phyloP scores from a whole-genome alignment of 441 rosid genomes.

The Daphne laureola region DNA sequence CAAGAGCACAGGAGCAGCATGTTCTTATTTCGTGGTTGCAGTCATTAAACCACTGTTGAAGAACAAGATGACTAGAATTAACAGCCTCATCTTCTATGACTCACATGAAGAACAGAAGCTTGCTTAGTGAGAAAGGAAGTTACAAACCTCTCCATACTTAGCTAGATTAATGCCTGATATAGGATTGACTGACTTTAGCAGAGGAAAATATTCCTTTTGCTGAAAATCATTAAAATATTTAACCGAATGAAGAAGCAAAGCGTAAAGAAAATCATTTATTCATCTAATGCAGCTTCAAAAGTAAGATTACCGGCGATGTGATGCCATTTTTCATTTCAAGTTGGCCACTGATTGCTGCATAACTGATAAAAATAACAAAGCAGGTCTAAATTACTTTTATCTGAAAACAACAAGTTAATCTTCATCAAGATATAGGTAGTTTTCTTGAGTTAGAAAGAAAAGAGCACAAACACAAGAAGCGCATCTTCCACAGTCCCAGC shows the following conservation, averaged over 20 bases:
- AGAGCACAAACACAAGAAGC: constrained; percentile 33
- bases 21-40: constrained; percentile 44
- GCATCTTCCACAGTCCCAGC: constrained; percentile 67
- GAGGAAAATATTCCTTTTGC: constrained; percentile 42
- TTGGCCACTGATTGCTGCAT: constrained; percentile 55
- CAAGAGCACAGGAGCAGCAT: constrained; percentile 43
- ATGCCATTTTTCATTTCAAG: constrained; percentile 22
- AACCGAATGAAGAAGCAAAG: constrained; percentile 3
- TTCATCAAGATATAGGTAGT: background rate
- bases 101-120: background rate
- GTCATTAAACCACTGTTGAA: constrained; percentile 64
- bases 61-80: constrained; percentile 9
- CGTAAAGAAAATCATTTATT: background rate
- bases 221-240: constrained; percentile 15
- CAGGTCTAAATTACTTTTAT: background rate
- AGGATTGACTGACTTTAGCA: constrained; percentile 27
- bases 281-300: background rate
- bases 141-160: constrained; percentile 50
- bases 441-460: background rate
- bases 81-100: background rate
- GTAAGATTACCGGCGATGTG: constrained; percentile 16
- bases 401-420: background rate
- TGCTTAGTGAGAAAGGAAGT: background rate
- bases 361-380: constrained; percentile 24
- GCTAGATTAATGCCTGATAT: constrained; percentile 40